phyloP scores from a whole-genome alignment of 179 eudicot genomes.

The Camellia oleifera region DNA sequence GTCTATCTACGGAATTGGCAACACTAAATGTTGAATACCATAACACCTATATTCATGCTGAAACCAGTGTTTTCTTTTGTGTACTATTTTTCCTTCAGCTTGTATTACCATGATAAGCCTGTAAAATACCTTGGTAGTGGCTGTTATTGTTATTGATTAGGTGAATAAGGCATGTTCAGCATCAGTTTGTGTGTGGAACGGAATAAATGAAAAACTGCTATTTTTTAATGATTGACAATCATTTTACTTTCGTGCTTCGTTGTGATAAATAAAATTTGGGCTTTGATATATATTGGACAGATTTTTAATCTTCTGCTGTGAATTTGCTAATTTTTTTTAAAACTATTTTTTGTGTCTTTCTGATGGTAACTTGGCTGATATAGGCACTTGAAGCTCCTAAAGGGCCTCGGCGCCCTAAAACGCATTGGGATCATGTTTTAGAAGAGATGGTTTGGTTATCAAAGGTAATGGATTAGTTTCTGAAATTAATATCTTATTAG shows the following conservation, averaged over 20 bases:
- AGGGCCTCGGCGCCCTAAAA: slow-evolving; percentile 91
- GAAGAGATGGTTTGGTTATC: slow-evolving; percentile 99
- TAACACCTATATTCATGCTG: too few species aligned
- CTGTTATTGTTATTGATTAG: slow-evolving; percentile 1
- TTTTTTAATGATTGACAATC: not conserved
- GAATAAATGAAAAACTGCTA: not conserved
- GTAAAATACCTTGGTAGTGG: slow-evolving; percentile 1
- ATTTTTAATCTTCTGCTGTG: too few species aligned
- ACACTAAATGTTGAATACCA: too few species aligned
- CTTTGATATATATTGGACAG: not conserved
- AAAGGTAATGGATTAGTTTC: slow-evolving; percentile 51
- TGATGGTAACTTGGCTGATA: slow-evolving; percentile 18
- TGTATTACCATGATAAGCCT: not conserved
- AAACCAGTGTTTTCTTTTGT: too few species aligned
- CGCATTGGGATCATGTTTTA: slow-evolving; percentile 99
- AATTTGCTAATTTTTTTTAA: too few species aligned
- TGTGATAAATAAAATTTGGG: not conserved
- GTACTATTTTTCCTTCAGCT: too few species aligned
- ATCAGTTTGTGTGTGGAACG: not conserved
- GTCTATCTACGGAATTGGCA: too few species aligned
- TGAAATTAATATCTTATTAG: not conserved
- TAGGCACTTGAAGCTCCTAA: slow-evolving; percentile 98
- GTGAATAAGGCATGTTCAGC: not conserved
- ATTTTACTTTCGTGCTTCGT: not conserved
- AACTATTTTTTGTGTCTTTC: slow-evolving; percentile 2